Conservation (phyloP, 208 protist genomes). For the Herpetomonas muscarum region DNA sequence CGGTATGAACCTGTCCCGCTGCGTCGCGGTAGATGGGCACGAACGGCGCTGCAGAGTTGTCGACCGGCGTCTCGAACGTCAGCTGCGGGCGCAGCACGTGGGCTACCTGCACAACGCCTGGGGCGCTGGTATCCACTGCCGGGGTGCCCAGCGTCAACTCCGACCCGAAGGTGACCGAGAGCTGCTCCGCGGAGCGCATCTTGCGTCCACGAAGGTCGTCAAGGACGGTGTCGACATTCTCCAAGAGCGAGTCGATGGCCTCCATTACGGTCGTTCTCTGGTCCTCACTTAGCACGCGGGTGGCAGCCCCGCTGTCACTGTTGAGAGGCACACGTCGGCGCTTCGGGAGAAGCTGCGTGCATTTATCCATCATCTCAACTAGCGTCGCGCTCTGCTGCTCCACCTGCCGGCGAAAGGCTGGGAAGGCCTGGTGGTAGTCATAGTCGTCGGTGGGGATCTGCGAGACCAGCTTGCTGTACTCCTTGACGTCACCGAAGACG, state of each 20-base stretch:
- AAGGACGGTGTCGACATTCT: constrained; percentile 78
- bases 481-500: constrained; percentile 61
- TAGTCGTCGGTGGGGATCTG: constrained; percentile 71
- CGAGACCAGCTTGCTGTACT: constrained; percentile 55
- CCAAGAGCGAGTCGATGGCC: constrained; percentile 76
- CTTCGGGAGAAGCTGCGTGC: constrained; percentile 59
- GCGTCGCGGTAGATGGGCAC: constrained; percentile 59
- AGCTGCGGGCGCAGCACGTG: constrained; percentile 69
- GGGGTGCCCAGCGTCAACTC: constrained; percentile 25
- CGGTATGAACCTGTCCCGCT: constrained; percentile 39
- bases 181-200: constrained; percentile 64
- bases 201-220: constrained; percentile 70
- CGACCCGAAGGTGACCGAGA: constrained; percentile 75
- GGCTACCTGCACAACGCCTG: constrained; percentile 15
- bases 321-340: constrained; percentile 41
- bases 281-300: constrained; percentile 27
- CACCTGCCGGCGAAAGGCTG: constrained; percentile 63
- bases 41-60: constrained; percentile 70
- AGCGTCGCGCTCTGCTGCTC: constrained; percentile 49
- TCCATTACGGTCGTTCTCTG: constrained; percentile 77
- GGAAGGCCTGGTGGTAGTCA: constrained; percentile 82
- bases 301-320: constrained; percentile 5
- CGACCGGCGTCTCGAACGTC: constrained; percentile 66
- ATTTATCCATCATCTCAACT: constrained; percentile 62
- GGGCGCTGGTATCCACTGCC: not conserved